Base-by-base conservation (phyloP, 192 early-diverging fungal species). In the Entomortierella chlamydospora region DNA sequence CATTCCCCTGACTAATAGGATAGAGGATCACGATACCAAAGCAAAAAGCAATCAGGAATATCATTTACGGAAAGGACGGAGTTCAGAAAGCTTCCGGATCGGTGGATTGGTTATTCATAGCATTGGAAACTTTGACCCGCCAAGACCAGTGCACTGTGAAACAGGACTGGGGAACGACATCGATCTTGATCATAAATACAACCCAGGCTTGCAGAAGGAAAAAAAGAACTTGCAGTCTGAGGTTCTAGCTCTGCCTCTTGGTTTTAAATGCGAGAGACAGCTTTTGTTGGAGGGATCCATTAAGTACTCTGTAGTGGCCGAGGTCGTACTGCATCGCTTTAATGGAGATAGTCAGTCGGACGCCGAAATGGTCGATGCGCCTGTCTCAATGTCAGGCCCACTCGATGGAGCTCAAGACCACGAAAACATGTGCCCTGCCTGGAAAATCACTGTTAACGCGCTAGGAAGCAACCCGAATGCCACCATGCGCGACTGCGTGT, bases 161-260 rank as follows among this genome's bases (percentile, higher is more conserved):
- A 65, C 63, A 37, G 63, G 63, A 41, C 20, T 65, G 22, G 63
- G 33, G 1, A 65, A 65, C 37, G 50, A 65, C 22, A 50, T 65
- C 17, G 63, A 65, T 42, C 63, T 65, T n/a, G 63, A 65, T 10
- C 23, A 33, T 4, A 54, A 53, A 2, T 65, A 41, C 33, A 26
- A 37, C 7, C 8, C 4, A 25, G 15, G 12, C n/a, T 29, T 22
- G 3, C 31, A 26, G 1, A 52, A n/a, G 26, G 30, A 3, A 22
- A 34, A 31, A 29, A 20, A 6, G 51, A 37, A 28, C 34, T 13
- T 13, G n/a, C 30, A 22, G 31, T 29, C 13, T 10, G 33, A 39
- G 28, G 37, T 65, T 20, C 39, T 65, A 5, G 63, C 63, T 34
- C 29, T 65, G 4, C 63, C 63, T 15, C 7, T 65, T 13, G 63